Base-by-base conservation (phyloP, 177 flowering plant species). In the Vitis hybrid region DNA sequence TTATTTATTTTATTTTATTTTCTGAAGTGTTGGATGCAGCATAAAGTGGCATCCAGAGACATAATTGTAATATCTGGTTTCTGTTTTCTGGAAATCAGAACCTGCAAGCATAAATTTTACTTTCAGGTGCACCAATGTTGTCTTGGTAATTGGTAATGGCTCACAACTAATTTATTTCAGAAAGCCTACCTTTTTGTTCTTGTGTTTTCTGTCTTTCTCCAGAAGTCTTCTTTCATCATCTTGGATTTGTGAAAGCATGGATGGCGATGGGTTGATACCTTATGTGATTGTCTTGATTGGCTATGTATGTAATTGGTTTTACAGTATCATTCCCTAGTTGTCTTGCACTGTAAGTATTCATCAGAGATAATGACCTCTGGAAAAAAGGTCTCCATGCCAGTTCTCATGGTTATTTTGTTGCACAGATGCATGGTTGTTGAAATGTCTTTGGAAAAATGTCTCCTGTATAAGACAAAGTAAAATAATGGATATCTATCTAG, bases 21-120 rank as follows among this genome's bases (percentile, higher is more conserved):
- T 61, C 20, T 20, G 51, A 15, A 95, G 97, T 77, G 85, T 95
- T 80, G 98, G 98, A 71, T 95, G 98, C 90, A 87, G 98, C 82
- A 92, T 95, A 75, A 94, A 95, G 83, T 95, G 97, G 98, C 92
- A 90, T 79, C 97, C 97, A 1, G 80, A 77, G 70, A 74, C 59
- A 59, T 73, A 57, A 24, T 51, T 70, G 67, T 82, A 65, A 54
- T 31, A n/a, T 38, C n/a, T 24, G 28, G 60, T 63, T 73, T 70
- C 53, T 51, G 65, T 60, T 67, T 69, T 59, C 63, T 10, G 22
- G 56, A 55, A 62, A 70, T 69, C 64, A 38, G 51, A 9, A n/a
- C 61, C 49, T 72, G 6, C 19, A 31, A 66, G 49, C 17, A 19
- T 22, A 18, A 24, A 62, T 59, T 31, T 57, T 69, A 14, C 7